Base-by-base conservation (phyloP, 140 eudicot species). In the Stevia rebaudiana region DNA sequence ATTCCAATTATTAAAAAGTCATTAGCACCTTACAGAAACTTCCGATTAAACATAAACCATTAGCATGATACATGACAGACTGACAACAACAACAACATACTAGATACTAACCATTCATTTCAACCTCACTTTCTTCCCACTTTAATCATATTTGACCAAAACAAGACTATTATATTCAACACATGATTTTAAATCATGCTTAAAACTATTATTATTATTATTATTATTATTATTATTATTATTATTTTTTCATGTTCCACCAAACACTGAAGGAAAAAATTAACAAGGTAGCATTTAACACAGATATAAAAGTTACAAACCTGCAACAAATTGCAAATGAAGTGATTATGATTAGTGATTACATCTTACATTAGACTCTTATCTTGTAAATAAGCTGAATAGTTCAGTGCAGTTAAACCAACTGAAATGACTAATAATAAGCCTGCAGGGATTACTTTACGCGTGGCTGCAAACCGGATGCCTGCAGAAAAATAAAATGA, bases 391-490 rank as follows among this genome's bases (percentile, higher is more conserved):
- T 76, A 80, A 49, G 85, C 81, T 21, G 82, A 76, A 50, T 28
- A 43, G 53, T 73, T 71, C 70, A 72, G 30, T 31, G 69, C 76
- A 57, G 79, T 41, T 40, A 78, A 57, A 55, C 76, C 7, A 19
- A 80, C 25, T 28, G 85, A 80, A 72, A 80, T 24, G 9, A 64
- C 76, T 72, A 80, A 72, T 22, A 80, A 37, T 48, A 61, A 61
- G 49, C 76, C 85, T 16, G 81, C 66, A 11, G 85, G 85, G 10
- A 72, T 59, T 40, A 80, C 16, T 69, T 80, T 76, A 11, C 81
- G 67, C 0, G 85, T 80, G 31, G 78, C 68, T 66, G 74, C 81
- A 24, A 80, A 49, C 25, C 85, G 72, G 21, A 80, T 80, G 23
- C 79, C 85, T 80, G 73, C 64, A 71, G 47, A 33, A 39, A 67